phyloP scores from a whole-genome alignment of 116 monocot genomes.

The Dioscorea cayenensis region DNA sequence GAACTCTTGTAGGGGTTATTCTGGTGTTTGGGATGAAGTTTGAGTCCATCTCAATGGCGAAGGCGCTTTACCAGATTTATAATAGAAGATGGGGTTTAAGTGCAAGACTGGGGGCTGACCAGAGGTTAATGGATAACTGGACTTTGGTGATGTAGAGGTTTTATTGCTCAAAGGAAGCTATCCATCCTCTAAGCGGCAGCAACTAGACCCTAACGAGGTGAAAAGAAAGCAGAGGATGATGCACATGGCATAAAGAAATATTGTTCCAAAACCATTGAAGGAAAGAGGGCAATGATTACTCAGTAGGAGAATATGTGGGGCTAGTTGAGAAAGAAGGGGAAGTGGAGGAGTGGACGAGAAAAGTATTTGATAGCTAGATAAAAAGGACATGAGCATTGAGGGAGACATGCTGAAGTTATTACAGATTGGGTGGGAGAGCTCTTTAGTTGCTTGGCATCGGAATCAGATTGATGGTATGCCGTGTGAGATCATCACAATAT shows the following conservation, averaged over 20 bases:
- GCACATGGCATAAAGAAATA: slow-evolving; percentile 18
- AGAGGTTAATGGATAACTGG: slow-evolving; percentile 23
- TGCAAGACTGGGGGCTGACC: slow-evolving; percentile 18
- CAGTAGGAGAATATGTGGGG: not conserved
- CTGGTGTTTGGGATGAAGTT: slow-evolving; percentile 40
- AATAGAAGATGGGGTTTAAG: slow-evolving; percentile 42
- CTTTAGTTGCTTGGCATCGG: too few relatives aligned
- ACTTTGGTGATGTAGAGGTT: slow-evolving; percentile 44
- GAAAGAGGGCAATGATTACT: not conserved
- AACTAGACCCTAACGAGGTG: not conserved
- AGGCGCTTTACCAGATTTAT: slow-evolving; percentile 33
- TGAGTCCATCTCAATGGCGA: slow-evolving; percentile 34
- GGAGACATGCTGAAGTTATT: too few relatives aligned
- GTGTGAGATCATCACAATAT: too few relatives aligned
- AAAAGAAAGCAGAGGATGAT: slow-evolving; percentile 4
- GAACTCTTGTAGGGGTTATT: slow-evolving; percentile 17
- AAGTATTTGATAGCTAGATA: not conserved
- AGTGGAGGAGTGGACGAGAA: not conserved
- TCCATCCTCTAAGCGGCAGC: not conserved
- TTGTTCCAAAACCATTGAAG: slow-evolving; percentile 3
- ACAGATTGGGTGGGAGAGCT: too few relatives aligned
- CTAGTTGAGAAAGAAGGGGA: not conserved
- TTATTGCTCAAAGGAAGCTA: slow-evolving; percentile 34
- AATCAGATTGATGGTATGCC: too few relatives aligned
- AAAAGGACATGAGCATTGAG: too few relatives aligned